phyloP scores from a whole-genome alignment of 805 yeast species.

The Soucietia sequanensis region DNA sequence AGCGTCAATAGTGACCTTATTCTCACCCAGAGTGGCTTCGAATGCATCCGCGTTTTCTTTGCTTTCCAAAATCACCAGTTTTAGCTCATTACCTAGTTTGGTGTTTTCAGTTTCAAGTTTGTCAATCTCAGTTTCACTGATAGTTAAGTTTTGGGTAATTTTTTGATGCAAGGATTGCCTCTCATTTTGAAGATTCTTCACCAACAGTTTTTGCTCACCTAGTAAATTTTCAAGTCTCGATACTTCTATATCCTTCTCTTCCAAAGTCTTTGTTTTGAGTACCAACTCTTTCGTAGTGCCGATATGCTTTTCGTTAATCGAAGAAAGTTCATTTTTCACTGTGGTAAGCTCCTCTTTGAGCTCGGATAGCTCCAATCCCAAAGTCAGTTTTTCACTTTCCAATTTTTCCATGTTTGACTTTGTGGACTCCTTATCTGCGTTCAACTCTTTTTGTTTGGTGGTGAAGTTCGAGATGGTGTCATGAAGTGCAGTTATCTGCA shows the following conservation, averaged over 20 bases:
- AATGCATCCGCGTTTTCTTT: neutral
- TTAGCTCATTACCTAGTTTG: neutral
- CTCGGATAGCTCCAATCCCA: too few relatives aligned
- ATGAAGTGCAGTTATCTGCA: too few relatives aligned
- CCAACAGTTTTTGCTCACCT: neutral
- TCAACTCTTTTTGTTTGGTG: too few relatives aligned
- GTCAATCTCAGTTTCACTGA: constrained; percentile 1
- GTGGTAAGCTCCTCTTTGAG: constrained; percentile 1
- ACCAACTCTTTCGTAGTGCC: neutral
- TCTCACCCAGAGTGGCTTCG: too few relatives aligned
- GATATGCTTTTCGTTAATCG: neutral
- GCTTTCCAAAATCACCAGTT: neutral
- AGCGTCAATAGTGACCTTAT: neutral
- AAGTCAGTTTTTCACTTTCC: too few relatives aligned
- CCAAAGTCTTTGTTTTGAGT: neutral
- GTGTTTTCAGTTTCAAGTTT: neutral
- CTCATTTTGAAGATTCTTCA: constrained; percentile 1
- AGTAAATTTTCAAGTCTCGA: neutral
- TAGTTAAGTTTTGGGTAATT: neutral
- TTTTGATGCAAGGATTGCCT: neutral
- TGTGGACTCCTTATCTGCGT: too few relatives aligned
- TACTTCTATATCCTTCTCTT: neutral
- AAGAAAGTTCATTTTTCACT: constrained; percentile 3
- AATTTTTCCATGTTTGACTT: too few relatives aligned
- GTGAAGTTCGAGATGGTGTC: too few relatives aligned